These are phyloP conservation scores for Cytospora leucostoma DNA, from an alignment of 2,329 filamentous ascomycete species.

Conservation along the genomic window DNA sequence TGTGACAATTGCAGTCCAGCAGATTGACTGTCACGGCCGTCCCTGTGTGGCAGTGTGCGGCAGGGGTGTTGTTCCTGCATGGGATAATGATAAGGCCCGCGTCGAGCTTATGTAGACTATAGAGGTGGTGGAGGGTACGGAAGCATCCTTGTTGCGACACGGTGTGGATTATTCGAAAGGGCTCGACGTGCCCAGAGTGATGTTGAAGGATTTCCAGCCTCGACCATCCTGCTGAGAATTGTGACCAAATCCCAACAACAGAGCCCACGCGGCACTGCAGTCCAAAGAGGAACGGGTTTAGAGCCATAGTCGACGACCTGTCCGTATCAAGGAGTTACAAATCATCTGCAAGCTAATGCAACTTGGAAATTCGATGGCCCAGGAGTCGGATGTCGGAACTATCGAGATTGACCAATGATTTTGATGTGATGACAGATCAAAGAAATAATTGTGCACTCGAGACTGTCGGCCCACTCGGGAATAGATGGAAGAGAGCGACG, in stretches of 20 bases:
- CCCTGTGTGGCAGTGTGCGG: neutral
- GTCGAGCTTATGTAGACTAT: neutral
- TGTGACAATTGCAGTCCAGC: neutral
- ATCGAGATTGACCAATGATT: neutral
- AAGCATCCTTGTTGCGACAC: neutral
- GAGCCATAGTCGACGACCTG: neutral
- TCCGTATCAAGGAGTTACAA: neutral
- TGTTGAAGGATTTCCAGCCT: no score
- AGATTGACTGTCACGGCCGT: neutral
- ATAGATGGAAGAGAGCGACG: neutral
- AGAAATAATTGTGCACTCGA: no score
- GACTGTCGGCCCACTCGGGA: neutral
- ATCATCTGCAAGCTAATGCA: neutral
- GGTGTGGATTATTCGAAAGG: neutral
- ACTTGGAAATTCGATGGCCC: neutral
- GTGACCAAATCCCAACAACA: neutral
- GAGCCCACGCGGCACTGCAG: neutral
- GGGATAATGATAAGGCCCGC: constrained; percentile 2
- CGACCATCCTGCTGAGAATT: neutral
- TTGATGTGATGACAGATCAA: no score
- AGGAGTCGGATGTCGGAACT: neutral
- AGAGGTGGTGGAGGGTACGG: no score
- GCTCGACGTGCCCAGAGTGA: no score
- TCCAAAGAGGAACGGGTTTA: neutral
- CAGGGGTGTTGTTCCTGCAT: constrained; percentile 15